Conservation (phyloP, 805 yeast genomes). For the Candida boleticola region DNA sequence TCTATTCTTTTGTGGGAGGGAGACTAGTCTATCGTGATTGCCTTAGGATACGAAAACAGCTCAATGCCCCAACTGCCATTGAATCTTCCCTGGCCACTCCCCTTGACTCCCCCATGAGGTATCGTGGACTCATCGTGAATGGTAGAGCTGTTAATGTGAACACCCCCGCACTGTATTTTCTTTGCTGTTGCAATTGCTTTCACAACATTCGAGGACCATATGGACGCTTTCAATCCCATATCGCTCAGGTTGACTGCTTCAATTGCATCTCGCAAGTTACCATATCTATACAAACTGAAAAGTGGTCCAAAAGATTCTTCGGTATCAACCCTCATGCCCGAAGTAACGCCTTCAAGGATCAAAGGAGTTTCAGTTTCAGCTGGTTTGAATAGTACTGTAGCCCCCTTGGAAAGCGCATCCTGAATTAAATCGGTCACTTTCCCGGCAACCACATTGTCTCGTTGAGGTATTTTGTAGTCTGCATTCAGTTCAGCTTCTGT, state of each 20-base stretch:
- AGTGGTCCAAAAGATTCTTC: conserved; percentile 47
- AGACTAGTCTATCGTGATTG: conserved; percentile 26
- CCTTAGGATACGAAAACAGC: conserved; percentile 36
- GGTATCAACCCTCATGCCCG: conserved; percentile 23
- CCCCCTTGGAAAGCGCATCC: conserved; percentile 40
- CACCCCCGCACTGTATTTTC: conserved; percentile 38
- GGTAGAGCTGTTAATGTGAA: conserved; percentile 36
- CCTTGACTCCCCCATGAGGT: conserved; percentile 48
- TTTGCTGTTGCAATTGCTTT: conserved; percentile 32
- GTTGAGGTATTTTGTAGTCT: conserved; percentile 24
- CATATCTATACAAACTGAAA: conserved; percentile 26
- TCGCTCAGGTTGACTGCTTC: conserved; percentile 21
- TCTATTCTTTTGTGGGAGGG: no score
- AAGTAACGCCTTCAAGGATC: conserved; percentile 28
- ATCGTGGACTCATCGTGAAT: conserved; percentile 33
- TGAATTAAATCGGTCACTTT: conserved; percentile 24
- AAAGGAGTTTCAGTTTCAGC: conserved; percentile 30
- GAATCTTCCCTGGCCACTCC: conserved; percentile 37
- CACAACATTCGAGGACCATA: conserved; percentile 39
- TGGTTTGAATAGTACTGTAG: conserved; percentile 19
- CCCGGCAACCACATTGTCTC: conserved; percentile 23
- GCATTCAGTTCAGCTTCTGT: conserved; percentile 12
- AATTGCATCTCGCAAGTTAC: conserved; percentile 15
- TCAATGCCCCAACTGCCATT: conserved; percentile 44
- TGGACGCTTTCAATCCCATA: conserved; percentile 41